These are phyloP conservation scores for Zychaea mexicana DNA, from an alignment of 371 early-diverging fungal species.

Conservation along the genomic window DNA sequence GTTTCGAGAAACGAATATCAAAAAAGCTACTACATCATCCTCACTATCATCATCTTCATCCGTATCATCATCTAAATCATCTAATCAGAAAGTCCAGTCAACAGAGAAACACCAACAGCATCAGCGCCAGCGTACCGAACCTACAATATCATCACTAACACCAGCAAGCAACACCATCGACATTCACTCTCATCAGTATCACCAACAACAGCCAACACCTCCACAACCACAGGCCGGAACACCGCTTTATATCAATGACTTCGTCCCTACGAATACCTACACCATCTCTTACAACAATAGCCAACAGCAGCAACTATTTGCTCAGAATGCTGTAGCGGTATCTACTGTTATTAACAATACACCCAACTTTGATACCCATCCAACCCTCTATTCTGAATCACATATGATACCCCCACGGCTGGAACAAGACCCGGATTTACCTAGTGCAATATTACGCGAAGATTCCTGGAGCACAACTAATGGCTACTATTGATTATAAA, in stretches of 20 bases:
- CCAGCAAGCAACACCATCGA: not conserved
- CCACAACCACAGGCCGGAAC: not conserved
- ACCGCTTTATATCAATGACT: not conserved
- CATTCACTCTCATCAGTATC: not conserved
- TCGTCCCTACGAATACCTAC: not conserved
- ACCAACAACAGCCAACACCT: not conserved
- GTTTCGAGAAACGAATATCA: not conserved
- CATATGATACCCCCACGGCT: not conserved
- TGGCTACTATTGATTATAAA: not conserved
- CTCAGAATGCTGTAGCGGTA: too few species aligned
- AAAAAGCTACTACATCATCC: not conserved
- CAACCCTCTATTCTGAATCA: not conserved
- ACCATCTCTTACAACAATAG: not conserved
- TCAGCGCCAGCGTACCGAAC: not conserved
- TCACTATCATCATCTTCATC: too few species aligned
- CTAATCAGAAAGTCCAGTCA: not conserved
- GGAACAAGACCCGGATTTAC: conserved; percentile 10
- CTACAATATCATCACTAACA: not conserved
- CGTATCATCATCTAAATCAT: not conserved
- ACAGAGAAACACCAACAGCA: not conserved
- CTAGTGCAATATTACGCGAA: conserved; percentile 5
- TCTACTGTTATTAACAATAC: not conserved
- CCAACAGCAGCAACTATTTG: not conserved
- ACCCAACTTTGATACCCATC: not conserved
- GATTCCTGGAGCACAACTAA: not conserved